Conservation (phyloP, 345 rosid genomes). For the Salix dunnii region DNA sequence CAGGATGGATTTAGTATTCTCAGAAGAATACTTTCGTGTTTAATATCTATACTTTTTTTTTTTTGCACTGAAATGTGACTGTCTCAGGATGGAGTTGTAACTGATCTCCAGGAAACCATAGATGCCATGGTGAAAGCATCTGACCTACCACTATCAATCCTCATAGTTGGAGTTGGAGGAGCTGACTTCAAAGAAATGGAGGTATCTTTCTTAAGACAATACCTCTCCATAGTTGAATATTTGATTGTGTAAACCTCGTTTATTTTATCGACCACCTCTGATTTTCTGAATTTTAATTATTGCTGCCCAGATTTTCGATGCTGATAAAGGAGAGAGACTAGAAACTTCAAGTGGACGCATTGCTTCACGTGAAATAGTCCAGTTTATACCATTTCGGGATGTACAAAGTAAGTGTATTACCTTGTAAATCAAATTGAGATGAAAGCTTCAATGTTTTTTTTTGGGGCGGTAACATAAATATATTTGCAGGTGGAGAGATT, state of each 20-base stretch:
- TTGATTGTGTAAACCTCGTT: background rate
- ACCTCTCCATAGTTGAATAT: background rate
- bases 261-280: background rate
- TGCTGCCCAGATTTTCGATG: constrained; percentile 60
- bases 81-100: constrained; percentile 84
- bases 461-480: background rate
- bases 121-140: constrained; percentile 92
- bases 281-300: background rate
- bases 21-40: background rate
- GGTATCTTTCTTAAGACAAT: constrained; percentile 37
- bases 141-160: constrained; percentile 82
- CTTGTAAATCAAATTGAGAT: background rate
- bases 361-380: constrained; percentile 93
- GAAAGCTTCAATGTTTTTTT: background rate
- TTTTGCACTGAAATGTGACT: constrained; percentile 8
- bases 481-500: constrained; percentile 62
- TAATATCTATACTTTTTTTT: background rate
- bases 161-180: constrained; percentile 96
- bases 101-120: constrained; percentile 94
- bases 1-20: background rate
- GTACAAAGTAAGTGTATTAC: constrained; percentile 55
- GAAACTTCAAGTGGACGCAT: constrained; percentile 80
- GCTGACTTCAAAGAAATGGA: constrained; percentile 99
- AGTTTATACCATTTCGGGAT: constrained; percentile 76
- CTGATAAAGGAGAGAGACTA: constrained; percentile 82